Percentiles rank a stretch among this genome's conserved stretches.
phyloP scores from a whole-genome alignment of 257 asterid species.

The Lithospermum erythrorhizon region DNA sequence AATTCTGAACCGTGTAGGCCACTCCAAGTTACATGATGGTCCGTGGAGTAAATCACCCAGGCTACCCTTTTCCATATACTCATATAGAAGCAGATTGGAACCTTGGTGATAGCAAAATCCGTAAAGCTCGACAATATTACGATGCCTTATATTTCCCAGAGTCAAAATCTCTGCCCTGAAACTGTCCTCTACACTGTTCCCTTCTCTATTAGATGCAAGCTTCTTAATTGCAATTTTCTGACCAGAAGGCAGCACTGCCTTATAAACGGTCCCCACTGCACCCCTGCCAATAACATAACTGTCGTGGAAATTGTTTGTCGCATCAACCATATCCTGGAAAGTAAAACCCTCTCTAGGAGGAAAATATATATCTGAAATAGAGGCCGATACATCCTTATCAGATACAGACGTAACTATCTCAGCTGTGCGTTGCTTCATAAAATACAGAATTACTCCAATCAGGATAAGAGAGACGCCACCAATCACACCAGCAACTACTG shows the following conservation, averaged over 20 bases:
- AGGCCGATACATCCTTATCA: conserved; percentile 37
- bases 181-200: conserved; percentile 51
- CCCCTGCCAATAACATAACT: conserved; percentile 65
- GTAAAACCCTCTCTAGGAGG: conserved; percentile 91
- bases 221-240: conserved; percentile 69
- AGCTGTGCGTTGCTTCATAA: conserved; percentile 53
- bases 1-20: conserved; percentile 66
- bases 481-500: conserved; percentile 50
- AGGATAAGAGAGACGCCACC: conserved; percentile 83
- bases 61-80: conserved; percentile 88
- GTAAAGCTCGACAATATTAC: conserved; percentile 78
- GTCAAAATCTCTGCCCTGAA: conserved; percentile 80
- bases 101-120: conserved; percentile 88
- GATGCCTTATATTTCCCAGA: conserved; percentile 85
- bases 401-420: conserved; percentile 22
- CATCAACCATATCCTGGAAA: conserved; percentile 81
- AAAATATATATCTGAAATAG: conserved; percentile 64
- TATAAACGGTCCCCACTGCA: conserved; percentile 84
- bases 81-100: conserved; percentile 74
- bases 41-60: conserved; percentile 84
- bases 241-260: conserved; percentile 56
- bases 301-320: conserved; percentile 70
- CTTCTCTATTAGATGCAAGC: conserved; percentile 77
- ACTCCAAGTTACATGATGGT: conserved; percentile 39
- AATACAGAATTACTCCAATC: conserved; percentile 45